phyloP scores from a whole-genome alignment of 768 basidiomycete species.

The Coprinopsis sp. region DNA sequence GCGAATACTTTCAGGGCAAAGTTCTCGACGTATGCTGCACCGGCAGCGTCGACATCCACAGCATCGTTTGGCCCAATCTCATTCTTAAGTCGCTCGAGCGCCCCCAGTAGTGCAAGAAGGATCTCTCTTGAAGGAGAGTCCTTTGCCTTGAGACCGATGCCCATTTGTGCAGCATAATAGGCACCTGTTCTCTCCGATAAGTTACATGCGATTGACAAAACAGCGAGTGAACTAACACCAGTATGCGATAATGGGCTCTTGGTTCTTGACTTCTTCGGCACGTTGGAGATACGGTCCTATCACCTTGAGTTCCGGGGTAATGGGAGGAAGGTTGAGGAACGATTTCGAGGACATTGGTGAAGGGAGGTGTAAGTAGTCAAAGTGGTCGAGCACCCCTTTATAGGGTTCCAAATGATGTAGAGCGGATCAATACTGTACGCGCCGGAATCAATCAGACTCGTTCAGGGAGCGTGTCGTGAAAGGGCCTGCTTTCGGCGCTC shows the following conservation, averaged over 20 bases:
- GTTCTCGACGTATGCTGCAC: constrained; percentile 89
- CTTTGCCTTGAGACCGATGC: constrained; percentile 70
- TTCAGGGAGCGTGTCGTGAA: too few relatives aligned
- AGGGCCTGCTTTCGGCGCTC: too few relatives aligned
- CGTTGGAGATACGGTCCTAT: constrained; percentile 83
- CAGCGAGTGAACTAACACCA: constrained; percentile 67
- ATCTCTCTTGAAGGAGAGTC: constrained; percentile 60
- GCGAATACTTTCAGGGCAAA: constrained; percentile 90
- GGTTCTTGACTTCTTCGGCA: constrained; percentile 76
- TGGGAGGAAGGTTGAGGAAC: constrained; percentile 53
- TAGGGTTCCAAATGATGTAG: too few relatives aligned
- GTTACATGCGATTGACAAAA: neutral
- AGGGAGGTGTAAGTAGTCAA: neutral
- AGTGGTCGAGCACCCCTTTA: too few relatives aligned
- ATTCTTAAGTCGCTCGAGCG: constrained; percentile 77
- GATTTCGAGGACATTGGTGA: constrained; percentile 26
- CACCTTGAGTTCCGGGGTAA: constrained; percentile 58
- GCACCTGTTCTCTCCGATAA: constrained; percentile 48
- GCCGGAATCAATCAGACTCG: too few relatives aligned
- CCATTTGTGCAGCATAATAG: constrained; percentile 88
- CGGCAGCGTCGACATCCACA: constrained; percentile 75
- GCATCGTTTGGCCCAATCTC: constrained; percentile 74
- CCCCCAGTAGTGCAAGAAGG: constrained; percentile 67
- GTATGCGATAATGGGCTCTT: constrained; percentile 87
- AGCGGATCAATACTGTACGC: too few relatives aligned